phyloP scores from a whole-genome alignment of 176 grass and related monocot species.

The Cymbopogon citratus region DNA sequence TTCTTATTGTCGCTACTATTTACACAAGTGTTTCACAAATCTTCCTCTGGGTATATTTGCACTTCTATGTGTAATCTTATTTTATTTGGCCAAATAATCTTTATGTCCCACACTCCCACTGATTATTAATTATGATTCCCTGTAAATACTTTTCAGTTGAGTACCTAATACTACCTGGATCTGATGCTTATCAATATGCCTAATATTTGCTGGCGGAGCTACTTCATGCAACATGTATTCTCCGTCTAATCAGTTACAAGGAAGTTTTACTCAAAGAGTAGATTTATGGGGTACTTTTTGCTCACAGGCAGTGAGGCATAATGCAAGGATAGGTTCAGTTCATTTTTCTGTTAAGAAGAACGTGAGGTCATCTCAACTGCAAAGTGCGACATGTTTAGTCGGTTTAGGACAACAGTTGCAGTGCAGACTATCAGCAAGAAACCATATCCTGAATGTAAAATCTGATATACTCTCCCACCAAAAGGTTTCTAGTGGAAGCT shows the following conservation, averaged over 20 bases:
- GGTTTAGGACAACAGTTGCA: slow-evolving; percentile 26
- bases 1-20: neutral
- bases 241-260: slow-evolving; percentile 35
- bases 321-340: neutral
- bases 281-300: slow-evolving; percentile 10
- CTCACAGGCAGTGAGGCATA: slow-evolving; percentile 10
- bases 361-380: slow-evolving; percentile 6
- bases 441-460: slow-evolving; percentile 37
- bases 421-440: slow-evolving; percentile 9
- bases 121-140: neutral
- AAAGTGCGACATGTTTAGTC: slow-evolving; percentile 25
- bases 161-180: neutral
- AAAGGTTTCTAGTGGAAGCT: slow-evolving; percentile 29
- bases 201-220: slow-evolving; percentile 22
- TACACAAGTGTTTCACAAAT: neutral
- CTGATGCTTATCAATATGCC: slow-evolving; percentile 35
- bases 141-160: slow-evolving; percentile 5
- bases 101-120: neutral
- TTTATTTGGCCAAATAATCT: neutral
- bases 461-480: slow-evolving; percentile 18
- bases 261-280: slow-evolving; percentile 13
- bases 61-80: neutral
- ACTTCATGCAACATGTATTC: slow-evolving; percentile 32
- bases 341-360: slow-evolving; percentile 24
- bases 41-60: neutral